Evolutionary conservation across 306 rosid species (phyloP).

Genomic region (Trifolium pratense): DNA sequence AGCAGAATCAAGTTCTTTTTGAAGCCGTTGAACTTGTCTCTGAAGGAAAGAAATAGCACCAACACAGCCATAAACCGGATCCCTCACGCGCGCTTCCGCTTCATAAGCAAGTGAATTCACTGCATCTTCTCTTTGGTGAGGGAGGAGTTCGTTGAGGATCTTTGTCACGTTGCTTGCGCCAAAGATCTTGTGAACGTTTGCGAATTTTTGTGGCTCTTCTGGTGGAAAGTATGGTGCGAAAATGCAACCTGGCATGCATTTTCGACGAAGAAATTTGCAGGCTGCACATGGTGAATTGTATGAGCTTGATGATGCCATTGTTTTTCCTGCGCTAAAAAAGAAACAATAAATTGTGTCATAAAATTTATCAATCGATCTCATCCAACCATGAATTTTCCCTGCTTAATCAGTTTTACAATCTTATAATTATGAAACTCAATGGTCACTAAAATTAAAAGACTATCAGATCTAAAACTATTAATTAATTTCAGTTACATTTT

Average conservation of each 20-base stretch:
- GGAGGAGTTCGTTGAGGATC: constrained; percentile 89
- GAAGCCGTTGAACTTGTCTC: constrained; percentile 85
- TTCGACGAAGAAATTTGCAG: constrained; percentile 91
- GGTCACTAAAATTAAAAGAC: neutral
- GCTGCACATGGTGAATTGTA: constrained; percentile 97
- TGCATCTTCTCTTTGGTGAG: constrained; percentile 93
- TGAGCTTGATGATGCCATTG: constrained; percentile 68
- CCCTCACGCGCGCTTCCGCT: constrained; percentile 90
- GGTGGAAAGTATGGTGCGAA: constrained; percentile 98
- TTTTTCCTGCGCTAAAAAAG: neutral
- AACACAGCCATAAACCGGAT: constrained; percentile 91
- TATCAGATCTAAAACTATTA: neutral
- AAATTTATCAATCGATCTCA: neutral
- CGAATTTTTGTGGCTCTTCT: constrained; percentile 91
- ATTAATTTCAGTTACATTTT: constrained; percentile 28
- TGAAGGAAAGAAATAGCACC: constrained; percentile 94
- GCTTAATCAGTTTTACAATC: constrained; percentile 13
- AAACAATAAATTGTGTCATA: neutral
- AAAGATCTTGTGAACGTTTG: constrained; percentile 94
- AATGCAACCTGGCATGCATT: constrained; percentile 90
- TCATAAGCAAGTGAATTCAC: constrained; percentile 93
- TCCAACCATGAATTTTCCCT: constrained; percentile 23
- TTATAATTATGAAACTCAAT: constrained; percentile 8
- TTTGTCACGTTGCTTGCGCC: constrained; percentile 97
- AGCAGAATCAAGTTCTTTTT: constrained; percentile 85